Base-by-base conservation (phyloP, 805 yeast species). In the Pichia occidentalis region DNA sequence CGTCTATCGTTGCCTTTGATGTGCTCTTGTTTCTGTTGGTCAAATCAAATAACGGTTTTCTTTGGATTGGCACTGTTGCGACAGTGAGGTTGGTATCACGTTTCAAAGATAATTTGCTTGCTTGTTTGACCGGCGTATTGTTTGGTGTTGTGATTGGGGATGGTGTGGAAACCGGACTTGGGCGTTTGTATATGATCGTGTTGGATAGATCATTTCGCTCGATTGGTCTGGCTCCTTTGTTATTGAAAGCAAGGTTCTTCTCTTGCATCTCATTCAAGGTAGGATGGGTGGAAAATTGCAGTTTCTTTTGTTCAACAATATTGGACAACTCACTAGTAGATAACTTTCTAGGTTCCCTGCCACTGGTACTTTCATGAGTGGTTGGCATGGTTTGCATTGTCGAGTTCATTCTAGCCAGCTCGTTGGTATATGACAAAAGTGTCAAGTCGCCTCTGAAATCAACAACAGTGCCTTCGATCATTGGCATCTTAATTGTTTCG, bases 381-480 rank as follows among this genome's bases (percentile, higher is more conserved):
- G 36, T 31, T 17, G n/a, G 8, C 9, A 10, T 11, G 12, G 7
- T 29, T 23, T 22, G 5, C 12, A 13, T 20, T 24, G 18, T 7
- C 21, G 11, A 16, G 18, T 28, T n/a, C 10, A 12, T n/a, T 2
- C 13, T 22, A 6, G 14, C 7, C 11, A 17, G 12, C 13, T 28
- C 18, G 3, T 22, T 14, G 10, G 39, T 32, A 25, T 34, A 42
- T 12, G 48, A 49, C 4, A 59, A 34, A 20, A 54, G 28, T 4
- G 57, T 39, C 13, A 73, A 53, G 38, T 78, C 75, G n/a, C 83
- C 82, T 47, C 85, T 77, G 37, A 90, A 70, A 51, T 85, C 90
- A 36, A 88, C 50, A 16, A 77, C 60, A 6, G 84, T 65, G 29
- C 80, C 80, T 32, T 71, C 65, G 28, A 75, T 67, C 38, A 71